Conservation (phyloP, 139 green algal species). For the Chara braunii region DNA sequence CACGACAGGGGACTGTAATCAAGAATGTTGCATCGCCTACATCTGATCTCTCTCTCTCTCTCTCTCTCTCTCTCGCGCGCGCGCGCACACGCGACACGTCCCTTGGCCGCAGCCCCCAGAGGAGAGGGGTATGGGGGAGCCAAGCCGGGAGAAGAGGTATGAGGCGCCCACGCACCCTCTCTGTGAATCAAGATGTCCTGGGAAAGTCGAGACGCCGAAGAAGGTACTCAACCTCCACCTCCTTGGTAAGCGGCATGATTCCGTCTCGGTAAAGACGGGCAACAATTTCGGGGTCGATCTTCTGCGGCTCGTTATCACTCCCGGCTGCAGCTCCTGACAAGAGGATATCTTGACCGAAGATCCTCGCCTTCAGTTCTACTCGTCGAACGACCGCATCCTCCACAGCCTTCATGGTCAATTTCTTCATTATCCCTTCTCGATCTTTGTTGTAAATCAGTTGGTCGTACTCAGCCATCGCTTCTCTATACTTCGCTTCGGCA, state of each 20-base stretch:
- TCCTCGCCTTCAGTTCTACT: constrained; percentile 77
- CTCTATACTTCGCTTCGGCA: constrained; percentile 94
- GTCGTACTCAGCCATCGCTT: constrained; percentile 69
- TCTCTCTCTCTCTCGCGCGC: too few relatives aligned
- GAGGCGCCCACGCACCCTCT: too few relatives aligned
- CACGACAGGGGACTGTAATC: too few relatives aligned
- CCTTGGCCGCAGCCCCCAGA: too few relatives aligned
- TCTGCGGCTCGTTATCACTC: not conserved
- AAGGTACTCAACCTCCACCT: constrained; percentile 72
- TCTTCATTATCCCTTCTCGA: constrained; percentile 71
- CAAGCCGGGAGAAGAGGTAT: too few relatives aligned
- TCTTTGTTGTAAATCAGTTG: constrained; percentile 58
- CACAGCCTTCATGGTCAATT: constrained; percentile 75
- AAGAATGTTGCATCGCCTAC: too few relatives aligned
- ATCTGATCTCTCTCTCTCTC: too few relatives aligned
- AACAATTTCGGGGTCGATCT: constrained; percentile 47
- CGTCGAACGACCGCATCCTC: constrained; percentile 78
- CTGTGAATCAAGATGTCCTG: too few relatives aligned
- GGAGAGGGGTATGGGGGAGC: too few relatives aligned
- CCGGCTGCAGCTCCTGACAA: too few relatives aligned
- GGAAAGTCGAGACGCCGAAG: constrained; percentile 19
- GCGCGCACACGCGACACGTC: too few relatives aligned
- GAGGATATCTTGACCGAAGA: constrained; percentile 85
- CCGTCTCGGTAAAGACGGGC: constrained; percentile 76
- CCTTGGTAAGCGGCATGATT: constrained; percentile 96